Percentiles rank a stretch among this genome's conserved stretches.
phyloP scores from a whole-genome alignment of 2,329 filamentous ascomycete species.

The Aaosphaeria pasadenensis region DNA sequence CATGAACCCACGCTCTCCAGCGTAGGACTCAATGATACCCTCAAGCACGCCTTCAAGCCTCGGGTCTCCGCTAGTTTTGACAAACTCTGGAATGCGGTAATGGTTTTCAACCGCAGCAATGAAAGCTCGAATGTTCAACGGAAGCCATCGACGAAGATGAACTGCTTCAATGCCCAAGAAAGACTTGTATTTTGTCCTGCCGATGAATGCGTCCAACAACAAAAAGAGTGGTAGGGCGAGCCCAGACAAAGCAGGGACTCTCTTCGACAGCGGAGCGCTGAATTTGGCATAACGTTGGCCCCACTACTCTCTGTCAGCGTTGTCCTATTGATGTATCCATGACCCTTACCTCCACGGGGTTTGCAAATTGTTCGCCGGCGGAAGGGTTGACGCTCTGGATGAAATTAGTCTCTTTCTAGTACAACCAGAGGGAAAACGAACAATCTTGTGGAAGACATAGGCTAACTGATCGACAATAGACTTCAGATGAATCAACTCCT shows the following conservation, averaged over 20 bases:
- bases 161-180: constrained; percentile 53
- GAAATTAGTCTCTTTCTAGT: neutral
- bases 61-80: constrained; percentile 47
- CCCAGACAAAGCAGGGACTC: constrained; percentile 52
- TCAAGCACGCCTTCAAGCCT: constrained; percentile 52
- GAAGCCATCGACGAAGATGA: constrained; percentile 52
- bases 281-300: constrained; percentile 40
- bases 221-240: constrained; percentile 45
- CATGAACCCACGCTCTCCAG: constrained; percentile 55
- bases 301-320: constrained; percentile 5
- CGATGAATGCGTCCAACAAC: constrained; percentile 56
- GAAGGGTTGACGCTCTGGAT: constrained; percentile 48
- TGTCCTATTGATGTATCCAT: neutral
- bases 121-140: constrained; percentile 53
- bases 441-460: constrained; percentile 54
- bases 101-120: constrained; percentile 56
- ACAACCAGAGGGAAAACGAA: neutral
- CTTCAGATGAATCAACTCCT: neutral
- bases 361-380: constrained; percentile 32
- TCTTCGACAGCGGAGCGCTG: constrained; percentile 49
- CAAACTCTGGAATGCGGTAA: constrained; percentile 53
- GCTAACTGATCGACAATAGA: constrained; percentile 52
- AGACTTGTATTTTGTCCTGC: constrained; percentile 49
- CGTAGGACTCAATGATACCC: constrained; percentile 54
- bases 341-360: constrained; percentile 15